Percentiles rank a stretch among this genome's conserved stretches.
These are phyloP conservation scores for Piper betle DNA, from an alignment of 164 flowering plant genomes.

Conservation along the genomic window DNA sequence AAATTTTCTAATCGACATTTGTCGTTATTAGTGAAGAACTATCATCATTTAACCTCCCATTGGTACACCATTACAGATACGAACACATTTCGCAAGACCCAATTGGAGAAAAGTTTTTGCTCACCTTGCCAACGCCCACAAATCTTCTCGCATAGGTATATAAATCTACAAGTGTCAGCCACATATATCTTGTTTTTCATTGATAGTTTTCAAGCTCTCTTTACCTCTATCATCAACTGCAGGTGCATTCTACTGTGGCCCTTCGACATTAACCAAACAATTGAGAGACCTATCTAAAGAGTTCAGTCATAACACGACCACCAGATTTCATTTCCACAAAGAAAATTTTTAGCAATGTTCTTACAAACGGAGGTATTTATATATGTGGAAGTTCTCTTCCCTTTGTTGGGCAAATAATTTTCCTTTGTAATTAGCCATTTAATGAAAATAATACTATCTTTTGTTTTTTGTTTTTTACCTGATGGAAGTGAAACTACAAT, in stretches of 20 bases:
- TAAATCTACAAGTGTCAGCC: neutral
- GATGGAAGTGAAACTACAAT: neutral
- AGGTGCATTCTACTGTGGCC: conserved; percentile 98
- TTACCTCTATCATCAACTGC: conserved; percentile 12
- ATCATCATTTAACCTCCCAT: too few relatives aligned
- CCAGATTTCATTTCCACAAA: conserved; percentile 83
- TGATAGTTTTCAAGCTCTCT: neutral
- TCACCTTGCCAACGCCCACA: conserved; percentile 13
- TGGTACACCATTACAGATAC: too few relatives aligned
- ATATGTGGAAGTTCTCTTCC: neutral
- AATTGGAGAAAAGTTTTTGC: too few relatives aligned
- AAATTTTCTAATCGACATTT: too few relatives aligned
- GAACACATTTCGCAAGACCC: too few relatives aligned
- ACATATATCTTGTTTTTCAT: neutral
- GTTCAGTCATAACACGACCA: conserved; percentile 49
- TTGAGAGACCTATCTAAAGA: conserved; percentile 56
- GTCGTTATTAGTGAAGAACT: too few relatives aligned
- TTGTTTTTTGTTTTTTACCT: neutral
- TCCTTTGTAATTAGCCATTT: neutral
- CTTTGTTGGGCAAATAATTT: neutral
- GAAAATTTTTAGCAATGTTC: conserved; percentile 55
- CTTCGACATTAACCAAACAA: conserved; percentile 40
- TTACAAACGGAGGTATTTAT: neutral
- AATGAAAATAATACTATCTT: neutral
- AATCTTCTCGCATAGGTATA: conserved; percentile 53